A percentile compares a stretch with the other conserved stretches of the same genome.
Evolutionary conservation across 31 red algal genomes (phyloP).

Genomic region (Odonthalia washingtoniensis): DNA sequence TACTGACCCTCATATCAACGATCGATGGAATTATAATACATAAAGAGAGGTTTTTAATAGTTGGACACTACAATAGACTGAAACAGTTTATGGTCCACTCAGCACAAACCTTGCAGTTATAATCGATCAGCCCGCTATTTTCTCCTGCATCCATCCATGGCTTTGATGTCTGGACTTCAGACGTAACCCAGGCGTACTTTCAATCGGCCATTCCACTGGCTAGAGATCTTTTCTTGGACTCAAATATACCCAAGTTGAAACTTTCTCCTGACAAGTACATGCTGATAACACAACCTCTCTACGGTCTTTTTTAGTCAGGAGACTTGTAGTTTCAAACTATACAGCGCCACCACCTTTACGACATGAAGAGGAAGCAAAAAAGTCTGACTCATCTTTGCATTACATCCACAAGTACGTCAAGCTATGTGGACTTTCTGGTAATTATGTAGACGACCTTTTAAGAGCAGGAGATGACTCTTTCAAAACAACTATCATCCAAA

Average conservation of each 20-base stretch:
- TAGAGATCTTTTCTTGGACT: slow-evolving; percentile 40
- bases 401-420: not conserved
- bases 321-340: slow-evolving; percentile 45
- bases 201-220: slow-evolving; percentile 37
- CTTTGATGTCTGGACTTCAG: slow-evolving; percentile 46
- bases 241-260: slow-evolving; percentile 42
- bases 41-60: slow-evolving; percentile 44
- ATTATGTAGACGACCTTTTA: slow-evolving; percentile 39
- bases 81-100: slow-evolving; percentile 59
- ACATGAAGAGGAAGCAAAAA: not conserved
- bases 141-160: slow-evolving; percentile 20
- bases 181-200: too few species aligned
- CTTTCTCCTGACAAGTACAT: slow-evolving; percentile 26
- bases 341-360: slow-evolving; percentile 3
- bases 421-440: slow-evolving; percentile 23
- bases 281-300: slow-evolving; percentile 25
- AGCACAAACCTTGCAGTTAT: slow-evolving; percentile 30
- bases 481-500: not conserved
- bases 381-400: slow-evolving; percentile 56
- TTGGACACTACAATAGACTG: slow-evolving; percentile 23
- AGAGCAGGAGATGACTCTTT: slow-evolving; percentile 10
- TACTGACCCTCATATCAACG: slow-evolving; percentile 46
- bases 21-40: slow-evolving; percentile 25
- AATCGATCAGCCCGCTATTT: slow-evolving; percentile 6
- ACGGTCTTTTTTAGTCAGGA: slow-evolving; percentile 43